Evolutionary conservation across 208 protist species (phyloP).

Genomic region (Wallacemonas rigidus): DNA sequence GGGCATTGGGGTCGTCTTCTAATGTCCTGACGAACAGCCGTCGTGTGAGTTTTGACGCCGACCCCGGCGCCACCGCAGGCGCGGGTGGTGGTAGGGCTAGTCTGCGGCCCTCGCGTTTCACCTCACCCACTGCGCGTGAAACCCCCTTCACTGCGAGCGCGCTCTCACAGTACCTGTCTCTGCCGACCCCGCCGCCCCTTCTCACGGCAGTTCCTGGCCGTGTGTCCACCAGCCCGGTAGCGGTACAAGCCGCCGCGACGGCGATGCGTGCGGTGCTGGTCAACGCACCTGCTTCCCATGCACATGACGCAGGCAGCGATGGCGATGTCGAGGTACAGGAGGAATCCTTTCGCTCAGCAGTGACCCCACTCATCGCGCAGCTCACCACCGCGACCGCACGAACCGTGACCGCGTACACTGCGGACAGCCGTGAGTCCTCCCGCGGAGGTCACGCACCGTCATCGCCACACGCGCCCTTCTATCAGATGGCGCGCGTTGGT

Average conservation of each 20-base stretch:
- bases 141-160: neutral
- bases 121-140: neutral
- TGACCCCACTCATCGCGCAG: neutral
- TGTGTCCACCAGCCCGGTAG: neutral
- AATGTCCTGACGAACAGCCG: neutral
- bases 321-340: neutral
- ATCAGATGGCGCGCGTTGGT: neutral
- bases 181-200: neutral
- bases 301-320: neutral
- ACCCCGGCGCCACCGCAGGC: neutral
- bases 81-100: neutral
- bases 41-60: neutral
- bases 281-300: no score
- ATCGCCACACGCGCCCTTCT: neutral
- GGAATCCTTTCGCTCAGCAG: neutral
- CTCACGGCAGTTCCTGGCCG: neutral
- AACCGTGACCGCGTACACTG: no score
- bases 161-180: neutral
- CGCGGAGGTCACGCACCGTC: no score
- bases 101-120: neutral
- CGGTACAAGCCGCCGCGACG: neutral
- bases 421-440: no score
- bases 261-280: neutral
- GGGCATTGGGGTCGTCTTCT: neutral
- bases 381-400: neutral